A percentile compares a stretch with the other conserved stretches of the same genome.
Evolutionary conservation across 2,329 filamentous ascomycete species (phyloP).

Genomic region (Phaeophleospora eucalypticola): DNA sequence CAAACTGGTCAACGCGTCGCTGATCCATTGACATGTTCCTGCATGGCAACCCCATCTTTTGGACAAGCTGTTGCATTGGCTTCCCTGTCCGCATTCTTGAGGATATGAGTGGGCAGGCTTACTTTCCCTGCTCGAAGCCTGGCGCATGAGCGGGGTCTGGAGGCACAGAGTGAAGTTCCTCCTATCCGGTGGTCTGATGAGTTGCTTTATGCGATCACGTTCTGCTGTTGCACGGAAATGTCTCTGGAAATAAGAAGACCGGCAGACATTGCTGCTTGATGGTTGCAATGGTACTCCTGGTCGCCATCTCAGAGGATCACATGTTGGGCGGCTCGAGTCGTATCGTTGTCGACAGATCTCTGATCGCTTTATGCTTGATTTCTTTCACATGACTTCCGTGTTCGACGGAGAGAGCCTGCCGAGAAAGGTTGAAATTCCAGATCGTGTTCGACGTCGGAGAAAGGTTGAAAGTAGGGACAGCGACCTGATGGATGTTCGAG

Average conservation of each 20-base stretch:
- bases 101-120: background rate
- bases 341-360: too few relatives aligned
- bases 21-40: conserved; percentile 13
- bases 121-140: background rate
- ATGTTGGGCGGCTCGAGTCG: too few relatives aligned
- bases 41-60: conserved; percentile 5
- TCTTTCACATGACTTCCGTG: too few relatives aligned
- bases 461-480: too few relatives aligned
- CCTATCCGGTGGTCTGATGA: background rate
- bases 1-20: conserved; percentile 5
- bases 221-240: background rate
- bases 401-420: too few relatives aligned
- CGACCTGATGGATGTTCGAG: background rate
- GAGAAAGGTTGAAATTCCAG: too few relatives aligned
- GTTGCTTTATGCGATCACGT: too few relatives aligned
- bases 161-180: background rate
- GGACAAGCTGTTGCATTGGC: background rate
- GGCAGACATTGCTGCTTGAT: too few relatives aligned
- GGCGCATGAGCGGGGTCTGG: background rate
- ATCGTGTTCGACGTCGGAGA: too few relatives aligned
- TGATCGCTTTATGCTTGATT: too few relatives aligned
- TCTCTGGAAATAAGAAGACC: background rate
- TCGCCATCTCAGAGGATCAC: too few relatives aligned
- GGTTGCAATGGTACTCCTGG: too few relatives aligned
- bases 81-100: background rate